Evolutionary conservation across 2,329 filamentous ascomycete species (phyloP), one percentile per base, ranked within the genome.

Genomic region (Cordyceps javanica): DNA sequence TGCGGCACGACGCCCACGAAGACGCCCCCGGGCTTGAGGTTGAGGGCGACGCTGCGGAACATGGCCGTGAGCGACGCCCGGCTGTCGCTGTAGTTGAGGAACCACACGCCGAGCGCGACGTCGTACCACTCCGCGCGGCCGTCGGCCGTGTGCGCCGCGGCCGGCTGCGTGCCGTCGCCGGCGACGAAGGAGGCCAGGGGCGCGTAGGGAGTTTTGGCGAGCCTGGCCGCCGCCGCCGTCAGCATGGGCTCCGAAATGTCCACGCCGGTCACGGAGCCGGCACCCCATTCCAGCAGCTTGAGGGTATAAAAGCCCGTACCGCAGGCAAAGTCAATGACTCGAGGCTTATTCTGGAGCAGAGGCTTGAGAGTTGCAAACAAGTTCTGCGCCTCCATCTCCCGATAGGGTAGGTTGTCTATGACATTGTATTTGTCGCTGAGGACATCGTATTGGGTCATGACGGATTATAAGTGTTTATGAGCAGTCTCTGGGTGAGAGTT

Each of bases 1-100:
- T 55, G 54, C 16, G 57, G 57, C 10, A 51, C 44, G 23, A 61
- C 38, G 28, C 56, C 60, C 5, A 61, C 34, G 26, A 62, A 62
- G 16, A 50, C 23, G n/a, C 60, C 60, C 38, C 30, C 51, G 1
- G 45, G n/a, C 38, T 51, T 55, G 32, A 62, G 60, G 39, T 61
- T 62, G 21, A 58, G 19, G 5, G 60, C 51, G 3, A 62, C 57
- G 28, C 14, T 58, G 10, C 46, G 5, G 26, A 61, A 61, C 60
- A 61, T 61, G 19, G 49, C 19, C 23, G 53, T 36, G 25, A 62
- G 16, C 16, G 16, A 14, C 14, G 36, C 36, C n/a, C n/a, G 2
- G 21, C 54, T 28, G 5, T 28, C 39, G 23, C 46, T 49, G 14
- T 8, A 61, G 45, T 61, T 61, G 10, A 61, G 54, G 21, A 61